Evolutionary conservation across 208 protist species (phyloP).

Genomic region (Phytomonas sp.): DNA sequence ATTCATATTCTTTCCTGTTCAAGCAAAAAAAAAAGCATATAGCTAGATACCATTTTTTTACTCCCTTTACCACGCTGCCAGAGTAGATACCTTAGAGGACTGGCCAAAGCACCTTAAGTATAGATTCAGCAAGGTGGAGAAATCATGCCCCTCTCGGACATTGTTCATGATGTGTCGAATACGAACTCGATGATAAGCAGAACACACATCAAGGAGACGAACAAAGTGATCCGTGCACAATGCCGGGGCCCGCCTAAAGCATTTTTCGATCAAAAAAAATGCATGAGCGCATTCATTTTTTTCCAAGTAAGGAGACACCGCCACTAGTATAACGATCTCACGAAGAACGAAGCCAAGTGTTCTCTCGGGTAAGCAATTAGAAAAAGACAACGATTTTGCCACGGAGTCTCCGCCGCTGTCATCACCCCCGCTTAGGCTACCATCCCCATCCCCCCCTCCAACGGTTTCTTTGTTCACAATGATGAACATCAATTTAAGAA

Average conservation of each 20-base stretch:
- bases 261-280: constrained; percentile 27
- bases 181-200: constrained; percentile 84
- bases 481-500: constrained; percentile 51
- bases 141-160: background rate
- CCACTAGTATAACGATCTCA: constrained; percentile 51
- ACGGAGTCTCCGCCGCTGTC: background rate
- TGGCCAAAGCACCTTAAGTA: background rate
- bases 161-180: constrained; percentile 23
- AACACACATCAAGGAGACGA: constrained; percentile 57
- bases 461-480: constrained; percentile 29
- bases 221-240: constrained; percentile 39
- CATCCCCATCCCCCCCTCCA: constrained; percentile 15
- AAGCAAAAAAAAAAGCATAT: background rate
- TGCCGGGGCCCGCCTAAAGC: constrained; percentile 27
- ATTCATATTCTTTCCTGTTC: background rate
- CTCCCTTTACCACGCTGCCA: background rate
- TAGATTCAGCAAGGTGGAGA: background rate
- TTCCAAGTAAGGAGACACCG: constrained; percentile 44
- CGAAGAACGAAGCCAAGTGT: constrained; percentile 38
- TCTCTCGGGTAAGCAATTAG: constrained; percentile 19
- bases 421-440: constrained; percentile 6
- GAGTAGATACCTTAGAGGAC: background rate
- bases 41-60: background rate
- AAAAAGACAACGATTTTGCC: constrained; percentile 3
- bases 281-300: constrained; percentile 32